Evolutionary conservation across 2,329 filamentous ascomycete genomes (phyloP), one percentile per base, ranked within the genome.

Genomic region (Ophiostoma sp.): DNA sequence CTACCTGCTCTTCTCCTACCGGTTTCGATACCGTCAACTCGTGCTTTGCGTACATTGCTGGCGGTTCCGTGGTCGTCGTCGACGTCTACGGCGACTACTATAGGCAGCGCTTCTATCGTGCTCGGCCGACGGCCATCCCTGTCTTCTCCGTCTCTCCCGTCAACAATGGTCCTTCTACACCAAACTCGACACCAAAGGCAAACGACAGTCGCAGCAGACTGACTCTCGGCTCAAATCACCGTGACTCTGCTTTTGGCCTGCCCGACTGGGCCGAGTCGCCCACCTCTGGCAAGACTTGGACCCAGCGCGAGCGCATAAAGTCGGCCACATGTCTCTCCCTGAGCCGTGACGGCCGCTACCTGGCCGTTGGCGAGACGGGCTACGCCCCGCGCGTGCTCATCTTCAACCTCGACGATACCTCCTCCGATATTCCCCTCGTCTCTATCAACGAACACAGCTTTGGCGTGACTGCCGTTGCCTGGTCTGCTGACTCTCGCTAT

Each of bases 281-380:
- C 8, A 69, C 75, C 4, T 81, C 82, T 55, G 90, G 88, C 70
- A 93, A 91, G 80, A 93, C 92, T 15, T 95, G 93, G 91, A 94
- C 93, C 1, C 96, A 93, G 72, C 90, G 93, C 76, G 96, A 98
- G 81, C 90, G 94, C 77, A 95, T 98, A 80, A 98, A 98, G 83
- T 93, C 96, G 22, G 94, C 95, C 1, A 97, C 95, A 5, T 97
- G 95, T 79, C 88, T 99, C 33, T 92, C 94, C 28, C 87, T 99
- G 76, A 98, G 94, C 79, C 90, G 91, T 0, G 94, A 98, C 82
- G 95, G 93, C 42, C 92, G 89, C 78, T 97, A 92, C 80, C 85
- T 99, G 70, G 96, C 95, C 9, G 92, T 98, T 2, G 96, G 96
- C 78, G 96, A 99, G 87, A 97, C 95, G 3, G 96, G 96, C 28